Base-by-base conservation (phyloP, 108 stramenopile genomes). In the Cyclotella baltica region DNA sequence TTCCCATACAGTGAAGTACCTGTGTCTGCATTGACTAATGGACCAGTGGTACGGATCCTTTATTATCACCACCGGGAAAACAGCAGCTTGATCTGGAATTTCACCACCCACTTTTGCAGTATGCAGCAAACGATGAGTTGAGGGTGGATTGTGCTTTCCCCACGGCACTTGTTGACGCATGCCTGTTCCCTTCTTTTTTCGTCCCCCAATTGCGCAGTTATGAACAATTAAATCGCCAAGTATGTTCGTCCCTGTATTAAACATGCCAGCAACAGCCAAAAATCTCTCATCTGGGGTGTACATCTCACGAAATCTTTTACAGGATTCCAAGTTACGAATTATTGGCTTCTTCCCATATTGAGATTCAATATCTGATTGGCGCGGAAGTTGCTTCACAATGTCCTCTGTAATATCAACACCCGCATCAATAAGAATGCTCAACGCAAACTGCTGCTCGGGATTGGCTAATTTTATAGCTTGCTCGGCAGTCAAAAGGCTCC, bases 201-300 rank as follows among this genome's bases (percentile, higher is more conserved):
- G 67, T 53, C 83, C 86, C 0, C 84, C 84, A 47, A 92, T 89
- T 63, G 81, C 71, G 61, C 91, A 92, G 62, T 88, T 89, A 47
- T 81, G 73, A 51, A 88, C 83, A 16, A 92, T 47, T 20, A 92
- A 62, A 46, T 83, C 76, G 0, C 88, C 88, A 18, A 92, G 70
- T 1, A 92, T 62, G 76, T 92, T 92, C 16, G 92, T 92, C 34
- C 89, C 92, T 58, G 87, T 89, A 56, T 87, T 87, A 78, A 92
- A 92, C 77, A 90, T 83, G 6, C 92, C 92, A n/a, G 87, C 83
- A 10, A 79, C 53, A 40, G 86, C 92, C 47, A 89, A 38, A 78
- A 87, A 87, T 35, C 88, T 61, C 57, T 87, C 83, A 31, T 87
- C 47, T 16, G 72, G 62, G 11, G 76, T 75, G 13, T 85, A 73